Evolutionary conservation across 2,329 filamentous ascomycete species (phyloP).

Genomic region (Podosphaera aphanis): DNA sequence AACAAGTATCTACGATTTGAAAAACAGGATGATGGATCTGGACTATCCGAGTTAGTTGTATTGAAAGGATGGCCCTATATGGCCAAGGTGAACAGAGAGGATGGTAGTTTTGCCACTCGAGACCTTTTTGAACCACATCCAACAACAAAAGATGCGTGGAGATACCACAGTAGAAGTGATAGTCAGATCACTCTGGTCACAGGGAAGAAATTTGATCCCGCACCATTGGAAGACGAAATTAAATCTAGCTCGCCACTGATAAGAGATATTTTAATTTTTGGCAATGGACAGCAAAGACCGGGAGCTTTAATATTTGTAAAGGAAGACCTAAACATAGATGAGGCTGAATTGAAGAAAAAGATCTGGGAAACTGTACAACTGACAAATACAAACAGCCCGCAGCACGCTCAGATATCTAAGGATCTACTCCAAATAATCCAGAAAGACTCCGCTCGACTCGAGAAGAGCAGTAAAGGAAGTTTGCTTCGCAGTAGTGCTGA

Average conservation of each 20-base stretch:
- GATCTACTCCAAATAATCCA: slow-evolving; percentile 7
- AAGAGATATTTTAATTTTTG: slow-evolving; percentile 35
- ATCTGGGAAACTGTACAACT: slow-evolving; percentile 22
- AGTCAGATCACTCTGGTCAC: slow-evolving; percentile 37
- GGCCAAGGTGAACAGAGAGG: slow-evolving; percentile 30
- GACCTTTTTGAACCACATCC: slow-evolving; percentile 37
- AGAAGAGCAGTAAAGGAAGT: slow-evolving; percentile 41
- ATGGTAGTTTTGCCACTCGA: slow-evolving; percentile 37
- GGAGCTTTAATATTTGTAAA: slow-evolving; percentile 30
- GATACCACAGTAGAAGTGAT: slow-evolving; percentile 37
- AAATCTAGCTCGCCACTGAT: slow-evolving; percentile 20
- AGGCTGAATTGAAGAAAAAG: slow-evolving; percentile 18
- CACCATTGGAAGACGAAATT: slow-evolving; percentile 32
- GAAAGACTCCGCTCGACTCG: slow-evolving; percentile 16
- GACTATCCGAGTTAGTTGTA: slow-evolving; percentile 30
- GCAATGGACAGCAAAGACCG: slow-evolving; percentile 29
- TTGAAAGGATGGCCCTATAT: slow-evolving; percentile 32
- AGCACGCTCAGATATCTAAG: slow-evolving; percentile 25
- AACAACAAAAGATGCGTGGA: slow-evolving; percentile 29
- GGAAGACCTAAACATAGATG: slow-evolving; percentile 12
- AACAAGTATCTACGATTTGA: slow-evolving; percentile 22
- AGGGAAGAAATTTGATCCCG: slow-evolving; percentile 46
- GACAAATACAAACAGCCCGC: slow-evolving; percentile 25
- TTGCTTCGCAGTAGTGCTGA: slow-evolving; percentile 29
- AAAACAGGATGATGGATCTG: slow-evolving; percentile 17